phyloP scores from a whole-genome alignment of 2,329 filamentous ascomycete genomes.

The Trichoderma cornu-damae region DNA sequence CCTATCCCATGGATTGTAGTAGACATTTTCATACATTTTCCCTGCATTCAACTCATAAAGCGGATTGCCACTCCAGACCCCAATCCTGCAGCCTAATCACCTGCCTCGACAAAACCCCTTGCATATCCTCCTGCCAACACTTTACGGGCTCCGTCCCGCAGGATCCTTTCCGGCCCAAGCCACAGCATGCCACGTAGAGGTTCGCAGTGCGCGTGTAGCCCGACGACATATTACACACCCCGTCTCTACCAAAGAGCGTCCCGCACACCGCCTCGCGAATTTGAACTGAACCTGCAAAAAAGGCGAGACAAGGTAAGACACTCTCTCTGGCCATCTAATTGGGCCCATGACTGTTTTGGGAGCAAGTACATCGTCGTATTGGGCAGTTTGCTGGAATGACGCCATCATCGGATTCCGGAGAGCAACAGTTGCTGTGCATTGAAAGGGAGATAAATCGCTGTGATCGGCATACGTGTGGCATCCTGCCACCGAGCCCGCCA shows the following conservation, averaged over 20 bases:
- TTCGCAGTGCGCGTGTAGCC: not conserved
- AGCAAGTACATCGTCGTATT: too few relatives aligned
- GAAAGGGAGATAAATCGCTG: too few relatives aligned
- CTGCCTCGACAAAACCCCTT: not conserved
- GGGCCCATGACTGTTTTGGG: not conserved
- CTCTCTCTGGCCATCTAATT: not conserved
- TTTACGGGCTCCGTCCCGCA: not conserved
- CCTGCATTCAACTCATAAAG: not conserved
- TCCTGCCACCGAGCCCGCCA: not conserved
- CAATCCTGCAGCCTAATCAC: not conserved
- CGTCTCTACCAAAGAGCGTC: not conserved
- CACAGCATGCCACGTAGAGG: slow-evolving; percentile 7
- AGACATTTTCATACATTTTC: not conserved
- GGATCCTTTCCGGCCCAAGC: not conserved
- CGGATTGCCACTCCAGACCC: not conserved
- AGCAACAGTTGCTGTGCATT: not conserved
- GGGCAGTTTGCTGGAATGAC: not conserved
- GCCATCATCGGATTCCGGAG: not conserved
- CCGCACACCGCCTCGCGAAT: not conserved
- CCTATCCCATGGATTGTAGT: not conserved
- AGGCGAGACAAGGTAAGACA: not conserved
- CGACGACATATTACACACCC: not conserved
- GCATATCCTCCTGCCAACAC: slow-evolving; percentile 10
- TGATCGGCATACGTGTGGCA: not conserved
- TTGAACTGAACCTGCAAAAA: too few relatives aligned